A percentile compares a stretch with the other conserved stretches of the same genome.
Conservation (phyloP, 108 stramenopile species). For the Mediolabrus comicus region DNA sequence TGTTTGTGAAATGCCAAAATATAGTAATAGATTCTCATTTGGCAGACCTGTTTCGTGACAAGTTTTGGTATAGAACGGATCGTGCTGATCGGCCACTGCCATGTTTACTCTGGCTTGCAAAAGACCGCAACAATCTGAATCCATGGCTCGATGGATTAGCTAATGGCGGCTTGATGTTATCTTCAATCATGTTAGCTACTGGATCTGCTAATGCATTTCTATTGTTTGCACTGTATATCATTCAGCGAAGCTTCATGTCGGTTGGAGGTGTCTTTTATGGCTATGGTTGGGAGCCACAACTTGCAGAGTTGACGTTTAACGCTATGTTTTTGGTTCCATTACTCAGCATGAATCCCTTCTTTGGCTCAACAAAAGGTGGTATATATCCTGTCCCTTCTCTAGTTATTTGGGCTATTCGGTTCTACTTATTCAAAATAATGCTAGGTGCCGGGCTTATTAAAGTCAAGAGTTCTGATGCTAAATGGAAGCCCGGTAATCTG, state of each 20-base stretch:
- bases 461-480: conserved; percentile 42
- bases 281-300: conserved; percentile 73
- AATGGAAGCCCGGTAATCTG: conserved; percentile 60
- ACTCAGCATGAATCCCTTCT: conserved; percentile 46
- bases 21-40: background rate
- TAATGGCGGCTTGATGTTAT: conserved; percentile 43
- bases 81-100: conserved; percentile 44
- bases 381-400: conserved; percentile 35
- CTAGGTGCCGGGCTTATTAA: conserved; percentile 72
- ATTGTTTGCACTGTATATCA: conserved; percentile 52
- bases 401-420: conserved; percentile 53
- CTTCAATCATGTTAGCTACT: conserved; percentile 31
- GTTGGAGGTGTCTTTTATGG: conserved; percentile 65
- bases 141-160: conserved; percentile 68
- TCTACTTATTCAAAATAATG: conserved; percentile 69
- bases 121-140: conserved; percentile 49
- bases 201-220: conserved; percentile 67
- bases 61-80: conserved; percentile 59
- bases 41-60: conserved; percentile 27
- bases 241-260: conserved; percentile 67
- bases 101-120: conserved; percentile 56
- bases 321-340: conserved; percentile 70
- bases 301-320: conserved; percentile 65
- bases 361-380: background rate
- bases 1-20: too few relatives aligned